Conservation (phyloP, 2,329 filamentous ascomycete species). For the Alternaria ethzedia region DNA sequence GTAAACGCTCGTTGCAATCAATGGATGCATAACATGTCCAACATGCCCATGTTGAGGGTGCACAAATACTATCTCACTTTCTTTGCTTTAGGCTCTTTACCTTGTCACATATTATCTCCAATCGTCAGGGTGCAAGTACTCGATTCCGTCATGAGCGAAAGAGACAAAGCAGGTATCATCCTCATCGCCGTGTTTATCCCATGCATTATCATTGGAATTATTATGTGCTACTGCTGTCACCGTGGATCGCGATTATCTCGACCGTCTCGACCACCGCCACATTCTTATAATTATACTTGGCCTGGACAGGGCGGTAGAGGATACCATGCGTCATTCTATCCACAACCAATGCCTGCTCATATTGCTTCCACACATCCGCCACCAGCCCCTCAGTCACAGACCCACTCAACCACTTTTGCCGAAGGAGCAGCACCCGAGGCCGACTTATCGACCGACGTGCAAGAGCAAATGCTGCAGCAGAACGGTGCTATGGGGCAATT, state of each 20-base stretch:
- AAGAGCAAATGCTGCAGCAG: too few species aligned
- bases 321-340: accelerated
- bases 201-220: neutral
- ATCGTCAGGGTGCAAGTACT: neutral
- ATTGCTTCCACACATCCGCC: too few species aligned
- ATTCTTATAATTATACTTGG: neutral
- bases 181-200: neutral
- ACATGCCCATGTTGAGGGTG: neutral
- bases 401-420: too few species aligned
- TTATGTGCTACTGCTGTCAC: neutral
- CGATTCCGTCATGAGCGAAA: neutral
- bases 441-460: too few species aligned
- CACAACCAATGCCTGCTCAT: neutral
- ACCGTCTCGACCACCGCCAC: neutral
- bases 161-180: neutral
- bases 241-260: neutral
- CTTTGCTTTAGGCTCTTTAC: neutral
- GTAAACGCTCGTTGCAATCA: neutral
- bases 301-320: neutral
- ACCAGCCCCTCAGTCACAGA: too few species aligned
- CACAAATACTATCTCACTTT: too few species aligned
- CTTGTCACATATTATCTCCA: too few species aligned
- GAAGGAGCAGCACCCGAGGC: too few species aligned
- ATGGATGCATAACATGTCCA: accelerated
- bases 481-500: too few species aligned